Evolutionary conservation across 805 yeast genomes (phyloP), one percentile per base, ranked within the genome.

Genomic region (Saturnispora saitoi): DNA sequence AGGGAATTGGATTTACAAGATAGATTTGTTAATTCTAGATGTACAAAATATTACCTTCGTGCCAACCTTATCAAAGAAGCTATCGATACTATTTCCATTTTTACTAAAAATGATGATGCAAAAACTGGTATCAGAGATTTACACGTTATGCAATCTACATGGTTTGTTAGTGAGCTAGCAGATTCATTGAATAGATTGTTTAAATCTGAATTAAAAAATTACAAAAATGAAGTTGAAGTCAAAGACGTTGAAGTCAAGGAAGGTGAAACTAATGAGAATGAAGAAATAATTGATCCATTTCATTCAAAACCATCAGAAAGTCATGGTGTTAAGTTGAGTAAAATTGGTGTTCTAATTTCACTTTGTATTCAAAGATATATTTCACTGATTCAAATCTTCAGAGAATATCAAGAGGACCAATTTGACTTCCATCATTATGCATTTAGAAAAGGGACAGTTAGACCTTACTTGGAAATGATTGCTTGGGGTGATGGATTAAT

Each of bases 361-460:
- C 67, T 93, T 55, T 80, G 97, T 0, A 68, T 89, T 53, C 93
- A 93, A 66, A 76, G 98, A 58, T 86, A 75, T 61, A 64, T 69
- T 38, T 81, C 87, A 2, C 73, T 89, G 42, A 69, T 79, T 44
- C 78, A 79, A 51, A 76, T 85, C 29, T 89, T 80, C 65, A 73
- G 78, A 40, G 84, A 80, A 47, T 89, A 80, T 66, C 77, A 72
- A 60, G 78, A 77, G 53, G 99, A 93, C 61, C 97, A 93, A 69
- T 75, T 84, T 54, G 99, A 93, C 64, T 93, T 91, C 81, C 98
- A 93, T 63, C 82, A 86, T 42, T 93, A 87, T 64, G 85, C 95
- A 62, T 78, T 86, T 73, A 78, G 96, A 66, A 80, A 84, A 57
- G 98, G 97, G 20, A 87, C 97, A 6, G 82, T 91, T 24, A 76